Evolutionary conservation across 192 early-diverging fungal genomes (phyloP), one percentile per base, ranked within the genome.

Genomic region (Chytriomyces sp.): DNA sequence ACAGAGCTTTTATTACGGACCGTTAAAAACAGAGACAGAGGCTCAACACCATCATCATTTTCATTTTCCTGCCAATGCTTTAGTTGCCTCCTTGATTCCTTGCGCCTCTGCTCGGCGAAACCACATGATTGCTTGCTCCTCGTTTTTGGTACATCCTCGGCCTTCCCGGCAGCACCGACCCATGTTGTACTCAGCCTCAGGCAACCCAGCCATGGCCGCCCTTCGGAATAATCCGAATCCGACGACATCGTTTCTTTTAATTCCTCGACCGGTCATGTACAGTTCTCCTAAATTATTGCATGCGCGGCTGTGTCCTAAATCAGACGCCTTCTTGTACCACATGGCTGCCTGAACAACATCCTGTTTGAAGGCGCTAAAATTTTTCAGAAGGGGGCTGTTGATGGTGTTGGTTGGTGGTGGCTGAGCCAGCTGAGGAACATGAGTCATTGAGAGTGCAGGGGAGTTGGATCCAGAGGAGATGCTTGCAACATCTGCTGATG

Each of bases 141-240:
- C 77, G 50, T 72, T 78, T 26, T 59, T 69, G 7, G 57, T 23
- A 47, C 77, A 78, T 11, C 77, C 77, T 5, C 77, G 68, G 18
- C 77, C 77, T 50, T 78, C 77, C 5, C 77, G 68, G 60, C 69
- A 78, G 45, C 77, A 78, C 28, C 77, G n/a, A 9, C 77, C 77
- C 57, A 78, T 66, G 48, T 78, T 78, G 69, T 78, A 78, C 69
- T 78, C 77, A 24, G 77, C 77, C 24, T 78, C 77, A 8, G 77
- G 69, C 11, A 78, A 46, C 7, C 77, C 77, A 9, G 77, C 77
- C 77, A 78, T 62, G 11, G 77, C 77, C 1, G 77, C 77, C 28
- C 77, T 11, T 60, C 77, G 20, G 43, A 78, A 78, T 48, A 78
- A 24, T 47, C 16, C 60, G 48, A 78, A 78, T 53, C 77, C 77